phyloP scores from a whole-genome alignment of 2,329 filamentous ascomycete species.

The Rhexocercosporidium sp. region DNA sequence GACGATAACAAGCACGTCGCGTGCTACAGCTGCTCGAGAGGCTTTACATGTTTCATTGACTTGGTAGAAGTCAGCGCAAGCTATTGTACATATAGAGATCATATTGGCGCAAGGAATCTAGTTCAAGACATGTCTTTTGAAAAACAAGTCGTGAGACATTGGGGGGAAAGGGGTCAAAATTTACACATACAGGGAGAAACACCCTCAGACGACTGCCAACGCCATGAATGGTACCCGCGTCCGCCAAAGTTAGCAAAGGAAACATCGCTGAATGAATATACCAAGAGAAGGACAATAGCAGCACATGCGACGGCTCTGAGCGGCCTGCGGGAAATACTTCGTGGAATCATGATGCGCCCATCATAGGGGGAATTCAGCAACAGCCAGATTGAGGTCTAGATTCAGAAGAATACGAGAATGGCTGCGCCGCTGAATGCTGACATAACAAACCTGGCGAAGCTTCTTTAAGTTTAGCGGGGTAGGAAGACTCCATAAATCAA shows the following conservation, averaged over 20 bases:
- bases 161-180: not conserved
- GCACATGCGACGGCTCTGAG: not conserved
- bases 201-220: not conserved
- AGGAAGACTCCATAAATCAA: too few species aligned
- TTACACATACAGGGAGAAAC: slow-evolving; percentile 8
- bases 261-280: not conserved
- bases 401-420: not conserved
- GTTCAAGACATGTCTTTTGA: not conserved
- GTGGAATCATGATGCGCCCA: slow-evolving; percentile 5
- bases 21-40: slow-evolving; percentile 12
- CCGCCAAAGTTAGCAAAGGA: not conserved
- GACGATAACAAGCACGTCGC: slow-evolving; percentile 22
- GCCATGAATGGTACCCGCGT: slow-evolving; percentile 2
- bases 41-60: not conserved
- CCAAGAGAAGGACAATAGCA: slow-evolving; percentile 1
- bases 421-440: not conserved
- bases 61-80: not conserved
- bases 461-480: not conserved
- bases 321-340: slow-evolving; percentile 6
- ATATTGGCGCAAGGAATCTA: not conserved
- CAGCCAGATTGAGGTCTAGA: not conserved
- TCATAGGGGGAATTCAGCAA: not conserved
- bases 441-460: not conserved
- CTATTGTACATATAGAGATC: not conserved
- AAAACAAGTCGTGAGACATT: not conserved